These are phyloP conservation scores for Fusarium newnesense DNA, from an alignment of 2,329 filamentous ascomycete species.

Conservation along the genomic window DNA sequence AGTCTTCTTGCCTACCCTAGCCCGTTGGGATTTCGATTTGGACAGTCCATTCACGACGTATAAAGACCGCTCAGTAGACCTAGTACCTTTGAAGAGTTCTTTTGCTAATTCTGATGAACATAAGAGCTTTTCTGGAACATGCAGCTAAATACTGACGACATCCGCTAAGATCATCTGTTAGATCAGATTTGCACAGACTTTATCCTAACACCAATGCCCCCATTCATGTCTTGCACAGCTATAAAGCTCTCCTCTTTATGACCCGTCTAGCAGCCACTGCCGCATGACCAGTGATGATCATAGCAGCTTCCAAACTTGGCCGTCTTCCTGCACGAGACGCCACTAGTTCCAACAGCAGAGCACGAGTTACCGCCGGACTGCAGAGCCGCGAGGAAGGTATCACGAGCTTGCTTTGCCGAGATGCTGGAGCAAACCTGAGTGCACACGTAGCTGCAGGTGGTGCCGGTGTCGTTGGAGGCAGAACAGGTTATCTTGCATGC, in stretches of 20 bases:
- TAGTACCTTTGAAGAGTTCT: accelerated
- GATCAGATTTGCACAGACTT: accelerated
- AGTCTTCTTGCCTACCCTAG: not conserved
- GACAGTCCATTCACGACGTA: accelerated
- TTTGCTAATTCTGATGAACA: accelerated
- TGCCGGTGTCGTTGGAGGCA: not conserved
- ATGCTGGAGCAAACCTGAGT: not conserved
- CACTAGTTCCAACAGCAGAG: conserved; percentile 1
- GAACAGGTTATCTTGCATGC: conserved; percentile 8
- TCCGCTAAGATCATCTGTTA: no score
- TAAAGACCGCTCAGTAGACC: accelerated
- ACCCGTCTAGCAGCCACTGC: not conserved
- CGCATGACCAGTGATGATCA: conserved; percentile 6
- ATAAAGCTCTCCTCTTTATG: no score
- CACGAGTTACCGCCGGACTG: not conserved
- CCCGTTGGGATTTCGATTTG: not conserved
- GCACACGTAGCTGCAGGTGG: conserved; percentile 3
- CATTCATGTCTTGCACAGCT: no score
- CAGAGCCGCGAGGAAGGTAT: not conserved
- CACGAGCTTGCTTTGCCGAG: conserved; percentile 2
- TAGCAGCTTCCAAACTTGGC: conserved; percentile 10
- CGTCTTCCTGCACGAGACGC: not conserved
- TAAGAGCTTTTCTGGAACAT: accelerated
- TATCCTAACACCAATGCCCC: no score
- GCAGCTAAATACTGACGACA: accelerated